Evolutionary conservation across 2,329 filamentous ascomycete genomes (phyloP).

Genomic region (Pseudopithomyces chartarum): DNA sequence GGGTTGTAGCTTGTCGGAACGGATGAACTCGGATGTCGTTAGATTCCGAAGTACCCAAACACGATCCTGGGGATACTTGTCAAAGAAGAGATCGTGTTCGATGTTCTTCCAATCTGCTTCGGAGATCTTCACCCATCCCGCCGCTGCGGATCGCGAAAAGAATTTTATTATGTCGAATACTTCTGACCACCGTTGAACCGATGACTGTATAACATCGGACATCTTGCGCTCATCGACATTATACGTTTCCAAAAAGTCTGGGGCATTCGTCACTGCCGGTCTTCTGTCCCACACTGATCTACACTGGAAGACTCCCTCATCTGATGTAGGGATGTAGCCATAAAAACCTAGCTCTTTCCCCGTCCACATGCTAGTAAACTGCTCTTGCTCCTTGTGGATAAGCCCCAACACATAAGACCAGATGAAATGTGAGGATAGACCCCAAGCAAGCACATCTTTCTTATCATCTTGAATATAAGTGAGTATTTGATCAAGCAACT

Average conservation of each 20-base stretch:
- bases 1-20: conserved; percentile 13
- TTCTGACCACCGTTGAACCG: conserved; percentile 6
- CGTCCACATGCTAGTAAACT: conserved; percentile 6
- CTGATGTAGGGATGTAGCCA: background rate
- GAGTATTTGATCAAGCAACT: conserved; percentile 15
- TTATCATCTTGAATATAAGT: conserved; percentile 7
- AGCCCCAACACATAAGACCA: conserved; percentile 12
- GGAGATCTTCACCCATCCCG: background rate
- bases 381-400: conserved; percentile 8
- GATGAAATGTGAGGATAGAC: conserved; percentile 9
- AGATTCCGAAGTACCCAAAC: conserved; percentile 20
- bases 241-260: conserved; percentile 2
- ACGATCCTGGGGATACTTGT: conserved; percentile 10
- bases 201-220: background rate
- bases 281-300: background rate
- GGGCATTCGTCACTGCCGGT: background rate
- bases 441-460: conserved; percentile 12
- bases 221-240: background rate
- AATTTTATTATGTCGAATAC: background rate
- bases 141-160: background rate
- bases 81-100: conserved; percentile 9
- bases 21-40: conserved; percentile 16
- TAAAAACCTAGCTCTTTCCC: conserved; percentile 14
- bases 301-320: conserved; percentile 3
- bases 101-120: conserved; percentile 6